Conservation (phyloP, 345 rosid genomes). For the Leavenworthia alabamica region DNA sequence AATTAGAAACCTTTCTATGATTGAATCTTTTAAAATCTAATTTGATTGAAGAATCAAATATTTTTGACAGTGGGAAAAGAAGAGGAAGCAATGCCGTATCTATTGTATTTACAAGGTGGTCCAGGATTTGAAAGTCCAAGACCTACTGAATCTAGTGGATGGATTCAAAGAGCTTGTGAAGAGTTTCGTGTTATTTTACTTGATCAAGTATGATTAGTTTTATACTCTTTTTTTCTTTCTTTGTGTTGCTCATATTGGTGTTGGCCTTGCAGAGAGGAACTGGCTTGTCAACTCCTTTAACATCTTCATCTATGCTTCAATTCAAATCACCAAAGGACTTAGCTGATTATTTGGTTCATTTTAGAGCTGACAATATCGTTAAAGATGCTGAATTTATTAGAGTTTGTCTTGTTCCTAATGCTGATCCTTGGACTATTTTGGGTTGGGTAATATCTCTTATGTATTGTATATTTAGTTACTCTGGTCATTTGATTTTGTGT, state of each 20-base stretch:
- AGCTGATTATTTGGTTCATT: constrained; percentile 62
- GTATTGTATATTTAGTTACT: background rate
- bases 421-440: constrained; percentile 71
- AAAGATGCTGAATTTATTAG: constrained; percentile 87
- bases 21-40: background rate
- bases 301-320: constrained; percentile 80
- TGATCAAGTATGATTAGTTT: constrained; percentile 59
- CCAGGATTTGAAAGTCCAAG: constrained; percentile 88
- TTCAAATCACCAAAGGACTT: constrained; percentile 51
- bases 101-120: constrained; percentile 81
- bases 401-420: constrained; percentile 66
- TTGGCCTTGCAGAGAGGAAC: constrained; percentile 81
- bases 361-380: constrained; percentile 80
- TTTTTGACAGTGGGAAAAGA: constrained; percentile 62
- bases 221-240: background rate
- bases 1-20: background rate
- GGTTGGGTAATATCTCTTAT: constrained; percentile 65
- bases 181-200: constrained; percentile 83
- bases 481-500: background rate
- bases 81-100: constrained; percentile 64
- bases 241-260: background rate
- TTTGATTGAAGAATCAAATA: background rate
- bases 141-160: constrained; percentile 77
- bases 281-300: constrained; percentile 78
- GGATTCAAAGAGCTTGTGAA: constrained; percentile 78